phyloP scores from a whole-genome alignment of 2,329 filamentous ascomycete species.

The Pleomassaria siparia region DNA sequence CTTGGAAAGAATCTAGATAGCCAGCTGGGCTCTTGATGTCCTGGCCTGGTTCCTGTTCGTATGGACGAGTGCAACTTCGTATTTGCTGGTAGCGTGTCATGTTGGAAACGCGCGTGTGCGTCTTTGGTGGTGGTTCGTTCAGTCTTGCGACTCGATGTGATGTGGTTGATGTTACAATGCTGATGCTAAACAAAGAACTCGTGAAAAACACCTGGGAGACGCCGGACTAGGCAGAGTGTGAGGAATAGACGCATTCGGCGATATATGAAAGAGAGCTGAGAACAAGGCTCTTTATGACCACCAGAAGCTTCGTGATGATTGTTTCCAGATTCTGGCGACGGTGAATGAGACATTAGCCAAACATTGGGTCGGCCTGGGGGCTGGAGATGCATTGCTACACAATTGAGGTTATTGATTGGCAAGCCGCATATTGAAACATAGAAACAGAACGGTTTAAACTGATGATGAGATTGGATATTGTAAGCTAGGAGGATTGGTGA shows the following conservation, averaged over 20 bases:
- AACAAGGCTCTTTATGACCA: background rate
- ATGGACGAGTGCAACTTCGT: background rate
- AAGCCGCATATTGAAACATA: too few relatives aligned
- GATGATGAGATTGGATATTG: too few relatives aligned
- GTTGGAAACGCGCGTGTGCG: background rate
- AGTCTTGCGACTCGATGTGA: too few relatives aligned
- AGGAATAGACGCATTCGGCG: background rate
- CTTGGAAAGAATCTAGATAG: background rate
- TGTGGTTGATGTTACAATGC: too few relatives aligned
- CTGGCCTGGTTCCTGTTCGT: background rate
- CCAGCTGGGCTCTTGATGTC: background rate
- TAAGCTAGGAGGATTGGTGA: too few relatives aligned
- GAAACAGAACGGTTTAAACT: too few relatives aligned
- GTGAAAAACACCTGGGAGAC: background rate
- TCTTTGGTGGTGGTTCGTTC: too few relatives aligned
- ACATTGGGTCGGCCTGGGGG: too few relatives aligned
- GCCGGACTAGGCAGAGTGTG: background rate
- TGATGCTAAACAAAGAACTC: background rate
- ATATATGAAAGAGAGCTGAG: background rate
- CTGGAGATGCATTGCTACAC: too few relatives aligned
- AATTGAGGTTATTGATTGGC: too few relatives aligned
- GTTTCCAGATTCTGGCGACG: background rate
- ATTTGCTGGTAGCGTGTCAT: background rate
- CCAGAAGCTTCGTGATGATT: background rate
- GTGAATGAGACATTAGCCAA: too few relatives aligned